These are phyloP conservation scores for Vitis riparia DNA, from an alignment of 164 flowering plant genomes.

Conservation along the genomic window DNA sequence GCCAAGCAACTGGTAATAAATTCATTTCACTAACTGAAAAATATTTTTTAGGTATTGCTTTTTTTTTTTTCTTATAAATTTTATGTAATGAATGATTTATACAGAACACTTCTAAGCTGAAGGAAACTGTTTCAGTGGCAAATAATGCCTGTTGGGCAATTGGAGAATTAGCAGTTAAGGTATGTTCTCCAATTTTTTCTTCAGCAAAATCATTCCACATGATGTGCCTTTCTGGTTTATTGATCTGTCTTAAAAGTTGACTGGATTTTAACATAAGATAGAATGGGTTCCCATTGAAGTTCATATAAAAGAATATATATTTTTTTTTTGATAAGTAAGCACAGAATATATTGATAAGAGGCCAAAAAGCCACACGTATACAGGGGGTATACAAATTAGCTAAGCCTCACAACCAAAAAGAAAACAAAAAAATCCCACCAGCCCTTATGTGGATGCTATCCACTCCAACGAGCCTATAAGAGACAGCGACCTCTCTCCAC, in stretches of 20 bases:
- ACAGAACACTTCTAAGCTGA: constrained; percentile 66
- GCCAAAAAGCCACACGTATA: no score
- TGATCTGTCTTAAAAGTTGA: neutral
- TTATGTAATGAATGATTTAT: constrained; percentile 1
- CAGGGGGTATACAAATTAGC: no score
- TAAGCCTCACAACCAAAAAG: no score
- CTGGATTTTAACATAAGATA: neutral
- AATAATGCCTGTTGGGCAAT: constrained; percentile 99
- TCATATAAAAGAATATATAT: no score
- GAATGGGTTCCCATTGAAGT: neutral
- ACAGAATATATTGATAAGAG: no score
- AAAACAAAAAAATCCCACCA: no score
- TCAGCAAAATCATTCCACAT: neutral
- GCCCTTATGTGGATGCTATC: no score
- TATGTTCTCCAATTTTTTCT: constrained; percentile 21
- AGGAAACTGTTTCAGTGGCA: constrained; percentile 86
- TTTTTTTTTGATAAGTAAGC: no score
- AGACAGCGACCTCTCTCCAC: no score
- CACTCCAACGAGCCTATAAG: no score
- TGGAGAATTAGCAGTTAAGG: constrained; percentile 98
- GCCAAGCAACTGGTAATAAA: constrained; percentile 82
- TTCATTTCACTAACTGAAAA: neutral
- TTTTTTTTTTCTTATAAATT: neutral
- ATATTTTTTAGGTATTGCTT: neutral
- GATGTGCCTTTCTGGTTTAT: neutral